Evolutionary conservation across 2,329 filamentous ascomycete genomes (phyloP).

Genomic region (Xylariaceae sp.): DNA sequence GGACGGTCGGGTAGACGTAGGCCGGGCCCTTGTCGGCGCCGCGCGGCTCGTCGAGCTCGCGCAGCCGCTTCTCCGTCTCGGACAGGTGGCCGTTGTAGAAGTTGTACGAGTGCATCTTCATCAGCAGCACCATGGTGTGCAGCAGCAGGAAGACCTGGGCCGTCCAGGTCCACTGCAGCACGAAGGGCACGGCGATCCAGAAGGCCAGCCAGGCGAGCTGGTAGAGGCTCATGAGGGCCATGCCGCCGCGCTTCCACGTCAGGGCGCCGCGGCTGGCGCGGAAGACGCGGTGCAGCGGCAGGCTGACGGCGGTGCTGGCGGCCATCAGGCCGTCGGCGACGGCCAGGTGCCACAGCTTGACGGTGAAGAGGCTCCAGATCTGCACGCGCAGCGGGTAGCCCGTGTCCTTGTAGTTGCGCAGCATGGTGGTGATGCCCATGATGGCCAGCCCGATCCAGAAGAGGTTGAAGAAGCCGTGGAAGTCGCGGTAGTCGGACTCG

Average conservation of each 20-base stretch:
- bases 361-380: constrained; percentile 82
- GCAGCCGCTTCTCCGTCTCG: constrained; percentile 75
- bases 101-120: constrained; percentile 99
- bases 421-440: constrained; percentile 91
- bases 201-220: constrained; percentile 71
- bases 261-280: constrained; percentile 47
- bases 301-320: constrained; percentile 58
- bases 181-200: constrained; percentile 81
- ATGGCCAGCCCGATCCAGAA: constrained; percentile 97
- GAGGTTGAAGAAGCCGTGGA: constrained; percentile 93
- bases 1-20: constrained; percentile 65
- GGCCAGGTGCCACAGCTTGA: constrained; percentile 82
- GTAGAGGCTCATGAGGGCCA: constrained; percentile 74
- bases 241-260: constrained; percentile 71
- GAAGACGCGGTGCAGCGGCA: constrained; percentile 67
- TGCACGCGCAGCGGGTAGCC: constrained; percentile 76
- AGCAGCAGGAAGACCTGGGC: constrained; percentile 91
- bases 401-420: constrained; percentile 90
- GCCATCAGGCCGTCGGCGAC: constrained; percentile 84
- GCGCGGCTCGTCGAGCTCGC: constrained; percentile 70
- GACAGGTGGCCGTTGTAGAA: constrained; percentile 97
- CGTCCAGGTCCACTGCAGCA: constrained; percentile 90
- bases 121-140: constrained; percentile 83
- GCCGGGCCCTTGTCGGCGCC: constrained; percentile 61
- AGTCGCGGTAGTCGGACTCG: constrained; percentile 83